Conservation (phyloP, 1,139 yeast species). For the Hyphopichia buzzinii region DNA sequence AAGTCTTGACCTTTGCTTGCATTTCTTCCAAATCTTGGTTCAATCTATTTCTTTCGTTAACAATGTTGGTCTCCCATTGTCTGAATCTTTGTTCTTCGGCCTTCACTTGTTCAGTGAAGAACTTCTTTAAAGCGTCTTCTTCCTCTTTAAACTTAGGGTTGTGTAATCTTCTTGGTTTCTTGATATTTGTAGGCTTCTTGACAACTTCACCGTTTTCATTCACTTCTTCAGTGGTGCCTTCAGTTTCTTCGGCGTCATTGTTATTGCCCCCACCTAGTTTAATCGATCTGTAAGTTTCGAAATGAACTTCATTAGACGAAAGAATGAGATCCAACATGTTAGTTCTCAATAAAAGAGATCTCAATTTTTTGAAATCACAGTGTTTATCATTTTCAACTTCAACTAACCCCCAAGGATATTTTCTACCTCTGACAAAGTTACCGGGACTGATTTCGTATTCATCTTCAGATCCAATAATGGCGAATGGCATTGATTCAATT, state of each 20-base stretch:
- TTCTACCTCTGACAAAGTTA: slow-evolving; percentile 79
- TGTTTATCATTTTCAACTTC: slow-evolving; percentile 96
- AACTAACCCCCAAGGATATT: slow-evolving; percentile 96
- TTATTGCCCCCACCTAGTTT: slow-evolving; percentile 67
- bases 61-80: slow-evolving; percentile 97
- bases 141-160: slow-evolving; percentile 96
- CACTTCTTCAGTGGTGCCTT: slow-evolving; percentile 19
- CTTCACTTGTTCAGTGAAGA: slow-evolving; percentile 97
- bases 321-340: slow-evolving; percentile 88
- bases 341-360: slow-evolving; percentile 84
- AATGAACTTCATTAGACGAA: slow-evolving; percentile 90
- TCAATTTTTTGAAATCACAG: slow-evolving; percentile 90
- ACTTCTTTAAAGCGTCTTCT: slow-evolving; percentile 89
- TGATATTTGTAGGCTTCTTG: slow-evolving; percentile 29
- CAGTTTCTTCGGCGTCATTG: slow-evolving; percentile 29
- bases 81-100: slow-evolving; percentile 96
- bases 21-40: slow-evolving; percentile 91
- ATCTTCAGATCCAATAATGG: slow-evolving; percentile 87
- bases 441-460: slow-evolving; percentile 80
- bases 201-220: slow-evolving; percentile 35
- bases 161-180: slow-evolving; percentile 55
- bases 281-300: slow-evolving; percentile 80
- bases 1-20: slow-evolving; percentile 66
- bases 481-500: slow-evolving; percentile 91
- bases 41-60: slow-evolving; percentile 89